Conservation (phyloP, 495 filamentous ascomycete species). For the Podospora fimiseda region DNA sequence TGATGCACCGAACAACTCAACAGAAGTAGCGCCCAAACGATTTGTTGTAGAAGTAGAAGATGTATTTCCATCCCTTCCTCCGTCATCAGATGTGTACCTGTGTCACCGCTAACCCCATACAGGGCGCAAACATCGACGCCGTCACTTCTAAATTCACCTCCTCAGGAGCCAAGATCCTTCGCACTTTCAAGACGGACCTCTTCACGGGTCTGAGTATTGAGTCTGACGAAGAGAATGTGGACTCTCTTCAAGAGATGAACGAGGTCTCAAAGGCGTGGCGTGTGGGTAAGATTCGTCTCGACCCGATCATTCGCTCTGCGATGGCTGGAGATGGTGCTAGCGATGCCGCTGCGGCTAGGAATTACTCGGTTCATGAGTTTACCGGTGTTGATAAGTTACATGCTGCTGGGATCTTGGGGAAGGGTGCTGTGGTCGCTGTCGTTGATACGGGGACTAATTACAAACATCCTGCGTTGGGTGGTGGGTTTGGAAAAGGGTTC, state of each 20-base stretch:
- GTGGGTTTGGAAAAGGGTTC: constrained; percentile 29
- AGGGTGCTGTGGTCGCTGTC: constrained; percentile 24
- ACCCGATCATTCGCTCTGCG: constrained; percentile 4
- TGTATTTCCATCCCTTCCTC: neutral
- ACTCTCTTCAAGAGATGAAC: constrained; percentile 16
- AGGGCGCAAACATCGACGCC: constrained; percentile 7
- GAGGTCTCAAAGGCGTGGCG: constrained; percentile 25
- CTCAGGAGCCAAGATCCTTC: constrained; percentile 13
- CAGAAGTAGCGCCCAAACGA: neutral
- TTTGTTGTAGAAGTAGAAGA: neutral
- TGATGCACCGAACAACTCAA: neutral
- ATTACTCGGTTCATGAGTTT: constrained; percentile 17
- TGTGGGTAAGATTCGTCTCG: constrained; percentile 17
- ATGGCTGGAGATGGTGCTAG: constrained; percentile 17
- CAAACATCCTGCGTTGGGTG: constrained; percentile 39
- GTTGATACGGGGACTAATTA: constrained; percentile 45
- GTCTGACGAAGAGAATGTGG: constrained; percentile 18
- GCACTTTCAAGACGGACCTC: constrained; percentile 28
- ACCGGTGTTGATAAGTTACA: constrained; percentile 22
- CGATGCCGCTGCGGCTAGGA: constrained; percentile 11
- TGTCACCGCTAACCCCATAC: neutral
- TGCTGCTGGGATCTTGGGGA: constrained; percentile 23
- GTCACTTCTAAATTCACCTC: constrained; percentile 5
- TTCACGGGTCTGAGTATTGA: constrained; percentile 28
- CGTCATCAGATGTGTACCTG: neutral